A percentile compares a stretch with the other conserved stretches of the same genome.
Evolutionary conservation across 1,284 basidiomycete genomes (phyloP).

Genomic region (Lignosus rhinocerotis): DNA sequence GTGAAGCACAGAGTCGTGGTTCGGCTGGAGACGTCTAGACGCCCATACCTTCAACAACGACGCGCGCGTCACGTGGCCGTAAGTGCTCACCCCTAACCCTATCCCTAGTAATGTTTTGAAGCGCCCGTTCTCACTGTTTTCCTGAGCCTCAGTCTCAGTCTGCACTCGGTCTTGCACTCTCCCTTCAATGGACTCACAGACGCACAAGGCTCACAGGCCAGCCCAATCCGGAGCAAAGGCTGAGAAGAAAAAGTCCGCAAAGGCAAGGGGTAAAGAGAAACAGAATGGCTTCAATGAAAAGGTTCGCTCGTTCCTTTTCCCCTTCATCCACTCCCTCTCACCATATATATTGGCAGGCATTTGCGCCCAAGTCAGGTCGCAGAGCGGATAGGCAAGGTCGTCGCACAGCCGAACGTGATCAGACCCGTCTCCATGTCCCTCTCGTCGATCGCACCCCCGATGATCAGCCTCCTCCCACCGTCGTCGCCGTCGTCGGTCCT

Average conservation of each 20-base stretch:
- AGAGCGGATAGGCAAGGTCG: slow-evolving; percentile 87
- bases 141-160: background rate
- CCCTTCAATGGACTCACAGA: slow-evolving; percentile 58
- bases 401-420: slow-evolving; percentile 90
- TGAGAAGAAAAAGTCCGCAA: slow-evolving; percentile 64
- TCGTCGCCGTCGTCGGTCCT: slow-evolving; percentile 96
- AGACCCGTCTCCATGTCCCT: slow-evolving; percentile 94
- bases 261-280: slow-evolving; percentile 62
- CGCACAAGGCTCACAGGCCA: slow-evolving; percentile 78
- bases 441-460: slow-evolving; percentile 93
- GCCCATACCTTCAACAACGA: slow-evolving; percentile 22
- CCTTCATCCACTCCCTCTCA: background rate
- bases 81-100: slow-evolving; percentile 8
- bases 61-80: slow-evolving; percentile 31
- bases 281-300: slow-evolving; percentile 88
- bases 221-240: slow-evolving; percentile 73
- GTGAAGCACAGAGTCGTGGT: slow-evolving; percentile 7
- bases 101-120: slow-evolving; percentile 4
- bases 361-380: slow-evolving; percentile 89
- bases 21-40: slow-evolving; percentile 16
- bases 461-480: slow-evolving; percentile 89
- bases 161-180: background rate
- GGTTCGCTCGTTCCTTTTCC: slow-evolving; percentile 43
- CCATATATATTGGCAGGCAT: slow-evolving; percentile 60
- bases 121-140: slow-evolving; percentile 8